Conservation (phyloP, 106 monocot species). For the Cymbidium sinense region DNA sequence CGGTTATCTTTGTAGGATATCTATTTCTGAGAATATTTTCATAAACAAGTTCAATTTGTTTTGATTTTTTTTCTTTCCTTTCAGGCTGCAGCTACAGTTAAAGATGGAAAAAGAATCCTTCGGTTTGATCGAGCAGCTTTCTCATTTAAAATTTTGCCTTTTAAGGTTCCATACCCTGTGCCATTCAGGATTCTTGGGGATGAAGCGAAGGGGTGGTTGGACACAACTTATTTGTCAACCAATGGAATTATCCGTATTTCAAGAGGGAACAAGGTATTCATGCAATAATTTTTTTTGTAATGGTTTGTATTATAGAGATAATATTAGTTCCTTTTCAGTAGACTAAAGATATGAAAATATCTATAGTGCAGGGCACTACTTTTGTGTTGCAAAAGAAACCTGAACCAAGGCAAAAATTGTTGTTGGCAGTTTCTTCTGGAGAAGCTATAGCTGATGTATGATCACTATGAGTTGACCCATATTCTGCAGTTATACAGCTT, state of each 20-base stretch:
- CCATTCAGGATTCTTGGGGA: slow-evolving; percentile 94
- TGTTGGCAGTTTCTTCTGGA: slow-evolving; percentile 65
- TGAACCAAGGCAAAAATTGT: slow-evolving; percentile 72
- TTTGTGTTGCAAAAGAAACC: slow-evolving; percentile 86
- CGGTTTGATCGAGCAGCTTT: slow-evolving; percentile 91
- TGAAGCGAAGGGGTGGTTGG: slow-evolving; percentile 98
- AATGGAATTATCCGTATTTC: slow-evolving; percentile 91
- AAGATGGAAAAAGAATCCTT: slow-evolving; percentile 77
- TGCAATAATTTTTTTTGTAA: neutral
- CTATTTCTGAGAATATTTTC: neutral
- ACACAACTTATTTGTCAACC: slow-evolving; percentile 85
- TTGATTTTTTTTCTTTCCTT: neutral
- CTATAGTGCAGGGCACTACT: slow-evolving; percentile 87
- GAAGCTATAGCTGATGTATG: slow-evolving; percentile 49
- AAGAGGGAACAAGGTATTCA: slow-evolving; percentile 82
- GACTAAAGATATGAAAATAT: slow-evolving; percentile 16
- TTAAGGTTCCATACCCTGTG: slow-evolving; percentile 95
- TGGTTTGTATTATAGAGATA: neutral
- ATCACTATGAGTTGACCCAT: neutral
- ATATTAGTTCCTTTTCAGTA: neutral
- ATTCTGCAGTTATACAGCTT: neutral
- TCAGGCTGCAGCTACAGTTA: slow-evolving; percentile 77
- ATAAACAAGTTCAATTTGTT: neutral
- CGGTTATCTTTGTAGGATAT: neutral
- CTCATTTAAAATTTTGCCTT: slow-evolving; percentile 89